These are phyloP conservation scores for Volvox reticuliferus DNA, from an alignment of 139 green algal species.

Conservation along the genomic window DNA sequence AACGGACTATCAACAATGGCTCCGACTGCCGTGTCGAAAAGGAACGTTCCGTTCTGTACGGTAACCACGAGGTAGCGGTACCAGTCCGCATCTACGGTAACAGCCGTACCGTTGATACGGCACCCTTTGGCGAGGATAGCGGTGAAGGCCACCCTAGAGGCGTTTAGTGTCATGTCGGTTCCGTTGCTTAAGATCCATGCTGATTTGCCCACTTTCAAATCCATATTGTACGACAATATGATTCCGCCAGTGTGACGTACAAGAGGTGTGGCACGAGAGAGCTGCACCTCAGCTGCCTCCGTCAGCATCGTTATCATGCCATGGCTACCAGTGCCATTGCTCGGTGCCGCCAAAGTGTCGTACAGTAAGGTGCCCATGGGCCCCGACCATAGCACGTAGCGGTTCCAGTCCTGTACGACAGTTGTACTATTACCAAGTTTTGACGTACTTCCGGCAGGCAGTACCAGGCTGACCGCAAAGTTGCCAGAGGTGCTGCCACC, in stretches of 20 bases:
- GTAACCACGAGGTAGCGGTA: slow-evolving; percentile 17
- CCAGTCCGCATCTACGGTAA: neutral
- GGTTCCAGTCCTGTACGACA: neutral
- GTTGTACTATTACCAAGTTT: neutral
- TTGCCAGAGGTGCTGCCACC: neutral
- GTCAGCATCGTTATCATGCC: neutral
- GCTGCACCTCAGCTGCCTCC: neutral
- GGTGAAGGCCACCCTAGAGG: neutral
- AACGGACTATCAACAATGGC: neutral
- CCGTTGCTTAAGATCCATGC: slow-evolving; percentile 10
- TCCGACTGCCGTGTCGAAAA: neutral
- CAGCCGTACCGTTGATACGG: neutral
- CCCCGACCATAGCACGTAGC: neutral
- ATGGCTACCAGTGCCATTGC: neutral
- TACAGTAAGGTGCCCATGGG: neutral
- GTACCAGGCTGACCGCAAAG: neutral
- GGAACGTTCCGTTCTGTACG: neutral
- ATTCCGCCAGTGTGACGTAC: neutral
- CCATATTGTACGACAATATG: neutral
- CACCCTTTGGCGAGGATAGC: neutral
- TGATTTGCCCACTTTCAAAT: neutral
- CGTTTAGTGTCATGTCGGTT: neutral
- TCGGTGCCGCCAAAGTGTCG: neutral
- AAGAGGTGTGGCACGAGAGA: neutral
- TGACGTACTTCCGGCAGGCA: neutral